Percentiles rank a stretch among this genome's conserved stretches.
Evolutionary conservation across 768 basidiomycete genomes (phyloP).

Genomic region (Mycena capillaripes): DNA sequence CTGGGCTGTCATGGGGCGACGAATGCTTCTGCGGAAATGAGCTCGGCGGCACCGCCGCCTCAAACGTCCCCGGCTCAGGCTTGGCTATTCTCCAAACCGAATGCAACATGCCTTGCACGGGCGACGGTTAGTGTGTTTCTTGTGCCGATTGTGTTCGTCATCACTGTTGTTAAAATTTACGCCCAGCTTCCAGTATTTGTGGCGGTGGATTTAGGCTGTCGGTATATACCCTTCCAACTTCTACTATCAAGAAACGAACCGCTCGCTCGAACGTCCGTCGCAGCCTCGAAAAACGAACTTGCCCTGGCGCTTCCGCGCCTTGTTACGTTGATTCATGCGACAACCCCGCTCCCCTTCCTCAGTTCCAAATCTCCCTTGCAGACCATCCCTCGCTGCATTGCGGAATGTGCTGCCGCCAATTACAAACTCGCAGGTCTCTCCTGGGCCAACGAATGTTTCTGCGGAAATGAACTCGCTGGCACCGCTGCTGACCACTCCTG

Average conservation of each 20-base stretch:
- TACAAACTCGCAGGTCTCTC: slow-evolving; percentile 11
- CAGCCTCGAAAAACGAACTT: slow-evolving; percentile 17
- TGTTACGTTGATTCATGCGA: slow-evolving; percentile 18
- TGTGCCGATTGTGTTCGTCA: not conserved
- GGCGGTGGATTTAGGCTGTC: slow-evolving; percentile 14
- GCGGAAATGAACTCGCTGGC: slow-evolving; percentile 12
- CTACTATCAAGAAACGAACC: slow-evolving; percentile 5
- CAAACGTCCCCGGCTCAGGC: slow-evolving; percentile 15
- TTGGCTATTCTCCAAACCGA: slow-evolving; percentile 12
- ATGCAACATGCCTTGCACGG: too few species aligned
- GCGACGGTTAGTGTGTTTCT: too few species aligned
- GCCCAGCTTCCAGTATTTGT: slow-evolving; percentile 2
- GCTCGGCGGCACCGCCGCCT: slow-evolving; percentile 12
- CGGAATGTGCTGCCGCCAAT: slow-evolving; percentile 12
- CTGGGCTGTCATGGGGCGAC: slow-evolving; percentile 4
- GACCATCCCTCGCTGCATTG: slow-evolving; percentile 9
- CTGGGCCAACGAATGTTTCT: slow-evolving; percentile 11
- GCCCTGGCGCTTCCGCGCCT: slow-evolving; percentile 12
- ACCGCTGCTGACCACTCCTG: not conserved
- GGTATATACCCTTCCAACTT: slow-evolving; percentile 5
- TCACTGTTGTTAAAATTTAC: slow-evolving; percentile 8
- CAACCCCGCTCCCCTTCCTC: slow-evolving; percentile 15
- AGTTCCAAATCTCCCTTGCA: slow-evolving; percentile 14
- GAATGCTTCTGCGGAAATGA: slow-evolving; percentile 17
- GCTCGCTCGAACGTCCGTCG: slow-evolving; percentile 7